Evolutionary conservation across 2,329 filamentous ascomycete genomes (phyloP).

Genomic region (Diaporthe vexans): DNA sequence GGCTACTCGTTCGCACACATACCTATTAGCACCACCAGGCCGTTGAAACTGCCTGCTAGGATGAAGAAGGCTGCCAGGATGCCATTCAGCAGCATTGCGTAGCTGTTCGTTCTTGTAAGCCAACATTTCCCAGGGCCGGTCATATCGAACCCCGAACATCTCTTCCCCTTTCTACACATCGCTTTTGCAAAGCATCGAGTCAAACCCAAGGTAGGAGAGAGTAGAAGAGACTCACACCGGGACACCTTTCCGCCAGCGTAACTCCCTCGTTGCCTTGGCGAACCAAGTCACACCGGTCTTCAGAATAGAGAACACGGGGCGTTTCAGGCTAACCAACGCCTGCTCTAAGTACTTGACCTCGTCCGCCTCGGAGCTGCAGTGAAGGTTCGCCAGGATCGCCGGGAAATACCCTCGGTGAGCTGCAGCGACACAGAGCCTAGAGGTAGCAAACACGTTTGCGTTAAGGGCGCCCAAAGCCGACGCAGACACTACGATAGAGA

Average conservation of each 20-base stretch:
- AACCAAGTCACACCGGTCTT: slow-evolving; percentile 43
- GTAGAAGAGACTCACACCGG: slow-evolving; percentile 43
- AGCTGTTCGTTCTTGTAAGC: background rate
- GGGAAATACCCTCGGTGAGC: slow-evolving; percentile 49
- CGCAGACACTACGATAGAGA: slow-evolving; percentile 56
- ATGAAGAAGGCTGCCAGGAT: slow-evolving; percentile 33
- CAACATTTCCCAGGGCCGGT: background rate
- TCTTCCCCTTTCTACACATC: background rate
- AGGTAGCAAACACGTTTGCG: slow-evolving; percentile 59
- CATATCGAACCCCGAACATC: background rate
- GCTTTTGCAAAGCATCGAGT: background rate
- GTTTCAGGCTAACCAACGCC: slow-evolving; percentile 29
- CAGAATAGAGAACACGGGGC: slow-evolving; percentile 42
- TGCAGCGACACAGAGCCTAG: slow-evolving; percentile 57
- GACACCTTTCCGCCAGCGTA: slow-evolving; percentile 43
- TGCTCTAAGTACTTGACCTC: slow-evolving; percentile 47
- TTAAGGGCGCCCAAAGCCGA: slow-evolving; percentile 59
- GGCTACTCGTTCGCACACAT: background rate
- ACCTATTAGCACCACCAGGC: slow-evolving; percentile 15
- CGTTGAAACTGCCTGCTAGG: slow-evolving; percentile 12
- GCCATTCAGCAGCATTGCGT: slow-evolving; percentile 36
- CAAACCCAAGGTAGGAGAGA: background rate
- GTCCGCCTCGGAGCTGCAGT: slow-evolving; percentile 47
- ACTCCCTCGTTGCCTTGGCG: slow-evolving; percentile 45
- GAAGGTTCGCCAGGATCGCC: slow-evolving; percentile 47